Conservation (phyloP, 1,139 yeast species). For the Pichia sp. region DNA sequence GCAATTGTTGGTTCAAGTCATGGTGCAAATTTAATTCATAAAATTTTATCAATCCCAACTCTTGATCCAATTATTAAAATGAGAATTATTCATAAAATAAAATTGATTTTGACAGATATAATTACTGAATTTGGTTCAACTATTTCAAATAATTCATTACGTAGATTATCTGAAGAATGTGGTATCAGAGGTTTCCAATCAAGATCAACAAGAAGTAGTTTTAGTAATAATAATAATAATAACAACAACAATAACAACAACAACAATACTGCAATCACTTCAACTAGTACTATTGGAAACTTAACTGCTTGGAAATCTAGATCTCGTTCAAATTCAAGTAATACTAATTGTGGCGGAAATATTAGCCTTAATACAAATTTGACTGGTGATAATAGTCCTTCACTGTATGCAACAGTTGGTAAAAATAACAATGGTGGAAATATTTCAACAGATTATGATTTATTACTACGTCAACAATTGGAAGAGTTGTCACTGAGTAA, state of each 20-base stretch:
- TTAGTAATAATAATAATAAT: slow-evolving; percentile 16
- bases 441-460: slow-evolving; percentile 26
- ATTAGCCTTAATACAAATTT: no score
- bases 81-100: slow-evolving; percentile 35
- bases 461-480: slow-evolving; percentile 21
- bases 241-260: slow-evolving; percentile 20
- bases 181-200: slow-evolving; percentile 40
- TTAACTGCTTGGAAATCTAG: slow-evolving; percentile 7
- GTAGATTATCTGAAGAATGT: slow-evolving; percentile 86
- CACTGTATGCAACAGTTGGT: slow-evolving; percentile 4
- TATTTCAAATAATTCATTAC: slow-evolving; percentile 46
- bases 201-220: slow-evolving; percentile 1
- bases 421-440: no score
- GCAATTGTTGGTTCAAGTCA: slow-evolving; percentile 32
- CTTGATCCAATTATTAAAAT: slow-evolving; percentile 47
- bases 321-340: slow-evolving; percentile 12
- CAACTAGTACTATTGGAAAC: slow-evolving; percentile 12
- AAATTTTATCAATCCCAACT: slow-evolving; percentile 62
- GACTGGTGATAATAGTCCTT: slow-evolving; percentile 9
- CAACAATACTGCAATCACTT: no score
- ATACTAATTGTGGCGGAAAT: slow-evolving; percentile 3
- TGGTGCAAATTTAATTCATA: slow-evolving; percentile 82
- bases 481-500: slow-evolving; percentile 20
- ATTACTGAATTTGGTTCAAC: slow-evolving; percentile 4
- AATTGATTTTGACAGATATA: slow-evolving; percentile 10